Base-by-base conservation (phyloP, 495 filamentous ascomycete species). In the Stereocaulon alpinum region DNA sequence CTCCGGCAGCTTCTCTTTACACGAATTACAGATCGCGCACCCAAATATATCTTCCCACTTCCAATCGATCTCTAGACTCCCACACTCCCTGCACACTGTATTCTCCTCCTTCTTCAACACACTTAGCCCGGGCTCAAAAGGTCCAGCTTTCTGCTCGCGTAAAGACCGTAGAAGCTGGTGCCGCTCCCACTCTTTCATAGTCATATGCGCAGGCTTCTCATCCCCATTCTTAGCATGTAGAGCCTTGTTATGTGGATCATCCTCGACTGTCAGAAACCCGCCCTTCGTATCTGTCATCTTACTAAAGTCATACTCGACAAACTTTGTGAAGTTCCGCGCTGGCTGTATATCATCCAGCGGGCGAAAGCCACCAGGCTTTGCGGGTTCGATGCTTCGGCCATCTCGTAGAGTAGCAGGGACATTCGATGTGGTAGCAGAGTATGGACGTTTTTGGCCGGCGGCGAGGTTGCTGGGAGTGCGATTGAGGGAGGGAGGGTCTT, bases 201-300 rank as follows among this genome's bases (percentile, higher is more conserved):
- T 89, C 91, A 98, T 96, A 65, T 88, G 81, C 47, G 82, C 82
- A 14, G 91, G 91, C 66, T 88, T 93, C 67, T 87, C 81, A 22
- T 83, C 82, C 4, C 68, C 74, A 59, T 80, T 72, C 1, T 71
- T 72, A 0, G 76, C 72, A 54, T 88, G 80, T 61, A 95, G 74
- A 6, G 83, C 85, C 58, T 84, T 87, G 66, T 94, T 95, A 69
- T 83, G 82, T 1, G 93, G 93, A 69, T 98, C 93, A 67, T 98
- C 93, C 61, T 91, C 86, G 0, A 79, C 76, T 27, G 84, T 86
- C 61, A 98, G 70, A 70, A 98, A 98, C 0, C 93, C 93, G 44
- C 93, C 93, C 66, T 96, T 96, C 7, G 93, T 96, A 69, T 98
- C 93, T 15, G 85, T 92, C 89, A 98, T 98, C 74, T 90, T 90